Percentiles rank a stretch among this genome's conserved stretches.
phyloP scores from a whole-genome alignment of 331 rosid genomes.

The Arachis monticola region DNA sequence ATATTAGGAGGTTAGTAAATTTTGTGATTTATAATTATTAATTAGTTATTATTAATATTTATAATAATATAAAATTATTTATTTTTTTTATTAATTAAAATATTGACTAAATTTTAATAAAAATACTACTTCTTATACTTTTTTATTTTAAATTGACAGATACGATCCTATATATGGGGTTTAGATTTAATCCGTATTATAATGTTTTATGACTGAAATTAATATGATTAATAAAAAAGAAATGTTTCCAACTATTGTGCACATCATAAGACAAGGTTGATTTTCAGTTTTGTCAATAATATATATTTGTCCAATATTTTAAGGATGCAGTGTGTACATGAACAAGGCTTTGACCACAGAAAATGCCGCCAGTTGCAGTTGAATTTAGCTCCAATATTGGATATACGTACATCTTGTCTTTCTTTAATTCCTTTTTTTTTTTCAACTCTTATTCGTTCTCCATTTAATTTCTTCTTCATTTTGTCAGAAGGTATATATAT shows the following conservation, averaged over 20 bases:
- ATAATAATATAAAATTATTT: no score
- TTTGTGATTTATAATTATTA: no score
- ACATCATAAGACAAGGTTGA: neutral
- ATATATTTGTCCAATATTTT: no score
- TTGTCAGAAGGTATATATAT: neutral
- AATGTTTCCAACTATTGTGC: neutral
- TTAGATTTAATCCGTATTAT: neutral
- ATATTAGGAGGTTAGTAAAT: no score
- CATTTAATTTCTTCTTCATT: neutral
- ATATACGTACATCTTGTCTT: neutral
- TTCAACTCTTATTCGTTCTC: neutral
- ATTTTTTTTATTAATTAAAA: no score
- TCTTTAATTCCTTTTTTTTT: neutral
- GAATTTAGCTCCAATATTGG: slow-evolving; percentile 6
- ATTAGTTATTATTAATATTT: no score
- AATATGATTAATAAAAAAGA: no score
- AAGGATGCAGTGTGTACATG: slow-evolving; percentile 15
- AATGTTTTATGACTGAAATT: neutral
- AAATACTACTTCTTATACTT: no score
- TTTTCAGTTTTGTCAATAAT: neutral
- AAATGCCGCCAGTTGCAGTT: slow-evolving; percentile 22
- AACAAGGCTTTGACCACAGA: slow-evolving; percentile 12
- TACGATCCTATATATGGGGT: no score
- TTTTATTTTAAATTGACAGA: no score
- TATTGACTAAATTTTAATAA: no score